Percentiles rank a stretch among this genome's conserved stretches.
phyloP scores from a whole-genome alignment of 495 filamentous ascomycete species.

The Podospora sp. region DNA sequence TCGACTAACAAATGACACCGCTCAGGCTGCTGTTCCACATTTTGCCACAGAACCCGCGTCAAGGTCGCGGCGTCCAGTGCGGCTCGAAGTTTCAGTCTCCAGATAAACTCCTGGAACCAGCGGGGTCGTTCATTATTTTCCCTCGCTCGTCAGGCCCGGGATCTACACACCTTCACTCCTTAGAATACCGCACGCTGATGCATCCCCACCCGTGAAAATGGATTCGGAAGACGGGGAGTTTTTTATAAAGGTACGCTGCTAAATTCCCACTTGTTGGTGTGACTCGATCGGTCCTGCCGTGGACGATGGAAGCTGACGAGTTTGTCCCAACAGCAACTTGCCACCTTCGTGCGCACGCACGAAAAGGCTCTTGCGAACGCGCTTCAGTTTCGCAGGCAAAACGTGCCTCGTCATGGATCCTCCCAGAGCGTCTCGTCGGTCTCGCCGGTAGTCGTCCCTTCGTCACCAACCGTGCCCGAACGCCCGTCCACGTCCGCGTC shows the following conservation, averaged over 20 bases:
- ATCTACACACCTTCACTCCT: slow-evolving; percentile 23
- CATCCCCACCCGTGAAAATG: slow-evolving; percentile 56
- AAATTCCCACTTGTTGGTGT: not conserved
- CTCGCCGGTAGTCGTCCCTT: slow-evolving; percentile 50
- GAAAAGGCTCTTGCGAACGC: slow-evolving; percentile 97
- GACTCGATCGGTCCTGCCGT: slow-evolving; percentile 3
- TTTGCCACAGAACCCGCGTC: slow-evolving; percentile 27
- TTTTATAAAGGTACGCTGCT: slow-evolving; percentile 73
- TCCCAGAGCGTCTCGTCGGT: slow-evolving; percentile 56
- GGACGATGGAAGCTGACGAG: slow-evolving; percentile 25
- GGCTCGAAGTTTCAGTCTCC: slow-evolving; percentile 2
- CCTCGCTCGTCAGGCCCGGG: slow-evolving; percentile 18
- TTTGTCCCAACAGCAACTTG: slow-evolving; percentile 68
- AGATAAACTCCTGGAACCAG: slow-evolving; percentile 15
- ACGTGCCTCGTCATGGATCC: slow-evolving; percentile 61
- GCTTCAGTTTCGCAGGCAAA: slow-evolving; percentile 76
- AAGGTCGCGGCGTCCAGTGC: slow-evolving; percentile 15
- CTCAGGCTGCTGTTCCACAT: slow-evolving; percentile 35
- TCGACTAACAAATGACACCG: slow-evolving; percentile 38
- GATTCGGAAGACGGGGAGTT: slow-evolving; percentile 86
- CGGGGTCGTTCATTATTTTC: slow-evolving; percentile 10
- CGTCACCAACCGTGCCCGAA: slow-evolving; percentile 51
- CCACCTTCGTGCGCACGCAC: slow-evolving; percentile 93
- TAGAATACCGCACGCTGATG: slow-evolving; percentile 40
- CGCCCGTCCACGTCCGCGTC: slow-evolving; percentile 61